A percentile compares a stretch with the other conserved stretches of the same genome.
Conservation (phyloP, 257 asterid genomes). For the Salvia miltiorrhiza region DNA sequence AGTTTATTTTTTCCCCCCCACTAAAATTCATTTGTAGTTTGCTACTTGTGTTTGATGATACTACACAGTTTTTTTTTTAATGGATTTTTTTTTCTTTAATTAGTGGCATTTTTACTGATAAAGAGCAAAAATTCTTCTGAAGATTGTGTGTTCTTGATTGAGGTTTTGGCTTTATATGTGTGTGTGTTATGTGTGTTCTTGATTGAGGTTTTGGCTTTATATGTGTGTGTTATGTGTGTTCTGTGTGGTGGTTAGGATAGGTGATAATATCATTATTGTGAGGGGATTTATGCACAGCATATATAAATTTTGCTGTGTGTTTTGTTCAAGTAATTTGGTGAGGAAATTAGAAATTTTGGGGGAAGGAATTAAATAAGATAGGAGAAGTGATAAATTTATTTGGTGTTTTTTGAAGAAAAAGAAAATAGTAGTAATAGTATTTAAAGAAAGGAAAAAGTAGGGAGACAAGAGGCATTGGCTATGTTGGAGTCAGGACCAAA, state of each 20-base stretch:
- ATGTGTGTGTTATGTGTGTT: background rate
- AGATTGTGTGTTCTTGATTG: background rate
- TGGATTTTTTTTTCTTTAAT: background rate
- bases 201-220: background rate
- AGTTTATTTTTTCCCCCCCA: background rate
- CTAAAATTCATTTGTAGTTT: conserved; percentile 16
- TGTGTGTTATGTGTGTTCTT: background rate
- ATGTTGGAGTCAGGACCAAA: too few relatives aligned
- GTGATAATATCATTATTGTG: background rate
- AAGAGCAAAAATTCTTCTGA: conserved; percentile 1
- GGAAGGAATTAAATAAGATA: background rate
- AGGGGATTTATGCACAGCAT: background rate
- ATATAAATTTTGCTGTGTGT: background rate
- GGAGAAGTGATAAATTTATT: background rate
- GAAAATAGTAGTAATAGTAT: too few relatives aligned
- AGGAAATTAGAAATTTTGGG: background rate
- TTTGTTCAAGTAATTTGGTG: background rate
- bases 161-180: background rate
- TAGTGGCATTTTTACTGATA: background rate
- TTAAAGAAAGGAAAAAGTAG: too few relatives aligned
- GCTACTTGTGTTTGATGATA: conserved; percentile 5
- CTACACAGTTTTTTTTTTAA: background rate
- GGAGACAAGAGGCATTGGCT: too few relatives aligned
- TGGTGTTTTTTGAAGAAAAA: background rate
- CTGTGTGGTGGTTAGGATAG: background rate